Conservation (phyloP, 2,329 filamentous ascomycete genomes). For the Colletotrichum navitas region DNA sequence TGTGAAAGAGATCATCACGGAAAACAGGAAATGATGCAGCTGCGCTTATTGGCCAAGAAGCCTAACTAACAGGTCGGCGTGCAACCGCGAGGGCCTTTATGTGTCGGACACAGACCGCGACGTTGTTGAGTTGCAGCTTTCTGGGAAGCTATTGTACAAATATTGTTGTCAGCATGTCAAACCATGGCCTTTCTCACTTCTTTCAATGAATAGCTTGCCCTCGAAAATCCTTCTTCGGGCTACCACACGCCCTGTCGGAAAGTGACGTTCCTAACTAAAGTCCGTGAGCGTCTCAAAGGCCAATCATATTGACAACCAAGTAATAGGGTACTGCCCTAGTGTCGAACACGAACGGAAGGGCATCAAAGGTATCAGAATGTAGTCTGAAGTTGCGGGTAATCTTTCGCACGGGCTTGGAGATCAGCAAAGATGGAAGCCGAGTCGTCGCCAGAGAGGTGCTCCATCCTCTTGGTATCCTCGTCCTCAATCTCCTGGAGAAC, state of each 20-base stretch:
- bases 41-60: background rate
- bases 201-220: background rate
- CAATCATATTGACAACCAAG: background rate
- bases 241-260: background rate
- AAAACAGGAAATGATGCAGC: background rate
- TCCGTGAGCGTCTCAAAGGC: background rate
- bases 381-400: conserved; percentile 73
- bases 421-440: conserved; percentile 61
- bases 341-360: background rate
- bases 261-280: too few relatives aligned
- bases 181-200: background rate
- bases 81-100: background rate
- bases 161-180: background rate
- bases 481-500: conserved; percentile 81
- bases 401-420: conserved; percentile 63
- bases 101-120: background rate
- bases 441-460: conserved; percentile 60
- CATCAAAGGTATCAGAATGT: conserved; percentile 58
- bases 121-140: background rate
- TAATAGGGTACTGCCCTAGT: too few relatives aligned
- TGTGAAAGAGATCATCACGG: conserved; percentile 44
- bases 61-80: background rate
- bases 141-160: background rate
- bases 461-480: conserved; percentile 78
- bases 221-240: background rate